Evolutionary conservation across 2,329 filamentous ascomycete species (phyloP).

Genomic region (Tolypocladium ovalisporum): DNA sequence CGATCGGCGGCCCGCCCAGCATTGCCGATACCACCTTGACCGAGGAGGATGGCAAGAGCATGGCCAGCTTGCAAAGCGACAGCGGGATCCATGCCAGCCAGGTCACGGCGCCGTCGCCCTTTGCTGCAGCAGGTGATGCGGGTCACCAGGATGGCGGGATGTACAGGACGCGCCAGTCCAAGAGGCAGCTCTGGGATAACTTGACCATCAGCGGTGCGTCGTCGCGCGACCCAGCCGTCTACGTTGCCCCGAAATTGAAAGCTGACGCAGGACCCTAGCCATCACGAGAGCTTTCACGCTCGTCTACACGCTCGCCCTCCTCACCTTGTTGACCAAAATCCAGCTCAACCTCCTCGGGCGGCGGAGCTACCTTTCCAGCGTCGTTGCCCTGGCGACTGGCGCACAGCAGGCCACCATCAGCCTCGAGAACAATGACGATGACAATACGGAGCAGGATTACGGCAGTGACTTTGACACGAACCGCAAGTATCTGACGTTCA

Average conservation of each 20-base stretch:
- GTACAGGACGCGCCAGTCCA: conserved; percentile 56
- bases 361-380: conserved; percentile 89
- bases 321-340: conserved; percentile 85
- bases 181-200: conserved; percentile 94
- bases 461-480: conserved; percentile 96
- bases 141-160: conserved; percentile 28
- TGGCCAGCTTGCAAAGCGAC: conserved; percentile 66
- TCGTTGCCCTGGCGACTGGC: conserved; percentile 79
- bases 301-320: conserved; percentile 79
- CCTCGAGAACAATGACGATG: conserved; percentile 88
- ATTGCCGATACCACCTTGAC: conserved; percentile 61
- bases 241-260: neutral
- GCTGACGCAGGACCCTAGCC: conserved; percentile 29
- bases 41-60: conserved; percentile 74
- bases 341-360: conserved; percentile 95
- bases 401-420: conserved; percentile 66
- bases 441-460: conserved; percentile 69
- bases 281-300: conserved; percentile 86
- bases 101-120: conserved; percentile 44
- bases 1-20: conserved; percentile 42
- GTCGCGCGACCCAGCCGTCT: neutral
- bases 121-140: conserved; percentile 26
- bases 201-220: conserved; percentile 84
- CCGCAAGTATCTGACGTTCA: conserved; percentile 86
- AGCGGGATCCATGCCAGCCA: conserved; percentile 79